phyloP scores from a whole-genome alignment of 306 rosid species.

The Begonia loranthoides region DNA sequence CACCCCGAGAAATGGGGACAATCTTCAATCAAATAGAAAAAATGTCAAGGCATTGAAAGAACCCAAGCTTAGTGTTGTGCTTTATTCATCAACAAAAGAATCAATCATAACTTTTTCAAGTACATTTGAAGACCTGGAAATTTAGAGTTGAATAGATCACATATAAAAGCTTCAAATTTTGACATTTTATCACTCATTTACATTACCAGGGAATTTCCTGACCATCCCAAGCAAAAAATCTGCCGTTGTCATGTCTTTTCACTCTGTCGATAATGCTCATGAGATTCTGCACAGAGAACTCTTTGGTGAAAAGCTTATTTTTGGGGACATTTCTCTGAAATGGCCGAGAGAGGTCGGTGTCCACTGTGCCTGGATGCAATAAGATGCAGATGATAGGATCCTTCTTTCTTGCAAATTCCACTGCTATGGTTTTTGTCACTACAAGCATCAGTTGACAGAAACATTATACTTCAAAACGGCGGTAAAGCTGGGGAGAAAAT shows the following conservation, averaged over 20 bases:
- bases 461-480: no score
- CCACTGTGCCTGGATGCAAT: conserved; percentile 95
- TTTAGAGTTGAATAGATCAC: background rate
- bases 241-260: conserved; percentile 67
- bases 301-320: conserved; percentile 68
- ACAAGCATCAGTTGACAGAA: conserved; percentile 5
- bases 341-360: conserved; percentile 89
- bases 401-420: conserved; percentile 69
- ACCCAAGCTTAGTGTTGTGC: no score
- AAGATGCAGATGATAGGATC: conserved; percentile 65
- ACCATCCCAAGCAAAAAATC: conserved; percentile 94
- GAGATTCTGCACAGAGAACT: conserved; percentile 70
- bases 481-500: no score
- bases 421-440: conserved; percentile 64
- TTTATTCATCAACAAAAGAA: background rate
- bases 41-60: no score
- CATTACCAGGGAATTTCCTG: conserved; percentile 90
- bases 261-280: conserved; percentile 47
- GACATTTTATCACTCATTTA: background rate
- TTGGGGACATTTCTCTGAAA: conserved; percentile 77
- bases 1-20: no score
- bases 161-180: no score
- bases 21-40: no score
- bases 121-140: background rate
- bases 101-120: background rate